Evolutionary conservation across 352 stramenopile genomes (phyloP).

Genomic region (Globisporangium paroecandrum): DNA sequence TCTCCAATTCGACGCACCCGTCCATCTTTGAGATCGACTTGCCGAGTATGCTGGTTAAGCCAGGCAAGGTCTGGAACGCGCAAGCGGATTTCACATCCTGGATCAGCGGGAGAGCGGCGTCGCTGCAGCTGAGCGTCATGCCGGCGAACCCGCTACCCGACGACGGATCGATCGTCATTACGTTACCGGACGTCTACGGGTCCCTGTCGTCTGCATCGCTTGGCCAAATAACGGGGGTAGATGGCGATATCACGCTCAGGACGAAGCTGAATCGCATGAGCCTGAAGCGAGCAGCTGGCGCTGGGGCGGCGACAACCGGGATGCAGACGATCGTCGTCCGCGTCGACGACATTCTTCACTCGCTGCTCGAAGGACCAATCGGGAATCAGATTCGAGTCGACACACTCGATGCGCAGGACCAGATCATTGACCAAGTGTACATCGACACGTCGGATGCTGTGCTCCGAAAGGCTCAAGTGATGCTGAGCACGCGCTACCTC

Average conservation of each 20-base stretch:
- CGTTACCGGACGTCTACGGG: constrained; percentile 50
- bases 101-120: constrained; percentile 38
- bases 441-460: constrained; percentile 32
- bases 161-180: constrained; percentile 38
- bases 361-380: constrained; percentile 52
- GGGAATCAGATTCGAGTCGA: constrained; percentile 43
- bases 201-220: constrained; percentile 22
- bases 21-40: constrained; percentile 10
- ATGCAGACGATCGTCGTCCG: constrained; percentile 30
- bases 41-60: constrained; percentile 22
- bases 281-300: constrained; percentile 21
- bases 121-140: constrained; percentile 29
- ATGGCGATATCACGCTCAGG: constrained; percentile 24
- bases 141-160: constrained; percentile 31
- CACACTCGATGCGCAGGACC: constrained; percentile 34
- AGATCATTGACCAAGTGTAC: constrained; percentile 52
- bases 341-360: constrained; percentile 36
- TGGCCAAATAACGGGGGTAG: constrained; percentile 23
- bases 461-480: constrained; percentile 36
- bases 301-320: constrained; percentile 18
- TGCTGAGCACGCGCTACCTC: constrained; percentile 29
- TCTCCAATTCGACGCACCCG: constrained; percentile 18
- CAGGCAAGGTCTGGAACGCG: constrained; percentile 27
- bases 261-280: constrained; percentile 23
- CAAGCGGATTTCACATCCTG: constrained; percentile 18